A percentile compares a stretch with the other conserved stretches of the same genome.
Evolutionary conservation across 2,329 filamentous ascomycete species (phyloP).

Genomic region (Truncatella angustata): DNA sequence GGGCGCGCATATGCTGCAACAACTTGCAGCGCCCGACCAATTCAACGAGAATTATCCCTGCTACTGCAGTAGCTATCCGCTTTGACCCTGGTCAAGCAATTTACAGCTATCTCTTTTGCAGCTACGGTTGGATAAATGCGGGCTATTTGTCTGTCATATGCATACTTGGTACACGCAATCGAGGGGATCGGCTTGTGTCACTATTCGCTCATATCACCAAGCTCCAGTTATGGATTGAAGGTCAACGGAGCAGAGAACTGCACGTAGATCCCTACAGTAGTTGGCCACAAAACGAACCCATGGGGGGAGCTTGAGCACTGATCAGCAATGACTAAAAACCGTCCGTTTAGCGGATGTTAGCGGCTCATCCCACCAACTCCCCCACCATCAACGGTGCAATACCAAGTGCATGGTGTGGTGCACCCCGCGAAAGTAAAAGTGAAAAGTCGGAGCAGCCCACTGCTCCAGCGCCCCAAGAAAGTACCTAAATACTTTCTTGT

Average conservation of each 20-base stretch:
- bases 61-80: background rate
- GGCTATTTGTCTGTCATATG: too few relatives aligned
- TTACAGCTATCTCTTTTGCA: background rate
- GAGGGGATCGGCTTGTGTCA: background rate
- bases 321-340: slow-evolving; percentile 9
- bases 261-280: too few relatives aligned
- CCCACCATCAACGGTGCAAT: background rate
- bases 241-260: too few relatives aligned
- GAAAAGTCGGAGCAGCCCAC: too few relatives aligned
- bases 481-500: too few relatives aligned
- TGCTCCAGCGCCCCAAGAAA: too few relatives aligned
- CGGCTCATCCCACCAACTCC: slow-evolving; percentile 9
- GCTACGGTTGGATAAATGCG: background rate
- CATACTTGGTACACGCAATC: background rate
- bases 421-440: slow-evolving; percentile 1
- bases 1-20: slow-evolving; percentile 14
- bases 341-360: slow-evolving; percentile 12
- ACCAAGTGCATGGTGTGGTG: too few relatives aligned
- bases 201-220: background rate
- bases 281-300: too few relatives aligned
- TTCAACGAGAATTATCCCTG: slow-evolving; percentile 14
- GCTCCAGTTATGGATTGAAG: too few relatives aligned
- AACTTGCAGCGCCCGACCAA: slow-evolving; percentile 12
- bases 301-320: slow-evolving; percentile 16
- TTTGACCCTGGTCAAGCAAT: background rate